Evolutionary conservation across 2,329 filamentous ascomycete genomes (phyloP), one percentile per base, ranked within the genome.

Genomic region (Penicillium sp.): DNA sequence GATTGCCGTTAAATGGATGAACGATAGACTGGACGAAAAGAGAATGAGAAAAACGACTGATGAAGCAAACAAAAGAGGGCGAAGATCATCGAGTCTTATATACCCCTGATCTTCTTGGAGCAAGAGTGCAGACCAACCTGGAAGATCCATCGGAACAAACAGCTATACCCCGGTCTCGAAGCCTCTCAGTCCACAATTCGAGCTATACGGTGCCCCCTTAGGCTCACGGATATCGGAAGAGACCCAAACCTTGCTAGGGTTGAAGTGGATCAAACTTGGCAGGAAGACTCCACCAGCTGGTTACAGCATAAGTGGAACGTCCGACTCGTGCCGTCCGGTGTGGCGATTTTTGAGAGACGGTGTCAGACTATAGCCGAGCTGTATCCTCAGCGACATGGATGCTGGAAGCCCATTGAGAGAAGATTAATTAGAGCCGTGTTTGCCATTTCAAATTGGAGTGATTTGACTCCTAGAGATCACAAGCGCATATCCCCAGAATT

Each of bases 11-110:
- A 18, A 61, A 53, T 49, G 43, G 47, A 56, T 68, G 65, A 70
- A 69, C 53, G 67, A 70, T 59, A 70, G 67, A 70, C 65, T 65
- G 64, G 42, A 60, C 43, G 62, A 62, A 55, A 57, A 46, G 54
- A 26, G 29, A 38, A 38, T 49, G 53, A 53, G 53, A 43, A 55
- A 64, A 64, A 59, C 52, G 56, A 64, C 53, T 59, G 62, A 66
- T 56, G 52, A 51, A 57, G 45, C 34, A 54, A 55, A 31, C 28
- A 42, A 58, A 58, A 44, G 54, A 60, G 57, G 29, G 61, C 53
- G 65, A 66, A 59, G 59, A 58, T 60, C 57, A 38, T 42, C 39
- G 39, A 57, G 61, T 54, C 65, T 68, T 70, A 70, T 70, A 70
- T 68, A 70, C 63, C 67, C 67, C 68, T 45, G 42, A 21, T 31